These are phyloP conservation scores for Blepharisma japonicum DNA, from an alignment of 73 alveolate species.

Conservation along the genomic window DNA sequence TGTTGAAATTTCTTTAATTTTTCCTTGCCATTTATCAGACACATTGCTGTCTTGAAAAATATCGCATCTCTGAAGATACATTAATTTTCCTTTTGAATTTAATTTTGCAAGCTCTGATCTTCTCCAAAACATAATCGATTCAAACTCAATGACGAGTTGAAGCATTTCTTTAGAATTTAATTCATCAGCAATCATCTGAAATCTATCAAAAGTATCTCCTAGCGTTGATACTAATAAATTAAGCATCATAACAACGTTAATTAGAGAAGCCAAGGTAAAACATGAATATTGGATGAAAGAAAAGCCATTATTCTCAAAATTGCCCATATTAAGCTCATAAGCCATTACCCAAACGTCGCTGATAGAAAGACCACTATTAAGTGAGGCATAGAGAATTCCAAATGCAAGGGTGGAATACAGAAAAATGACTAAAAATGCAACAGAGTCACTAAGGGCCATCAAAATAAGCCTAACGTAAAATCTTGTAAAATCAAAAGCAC, in stretches of 20 bases:
- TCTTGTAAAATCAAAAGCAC: constrained; percentile 19
- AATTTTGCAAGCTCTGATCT: not conserved
- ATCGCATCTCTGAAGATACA: not conserved
- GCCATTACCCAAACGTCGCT: not conserved
- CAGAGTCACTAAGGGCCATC: not conserved
- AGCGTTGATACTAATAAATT: constrained; percentile 4
- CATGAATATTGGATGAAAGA: not conserved
- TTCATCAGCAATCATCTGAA: not conserved
- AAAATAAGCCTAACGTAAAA: not conserved
- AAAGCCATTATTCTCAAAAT: not conserved
- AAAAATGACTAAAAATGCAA: constrained; percentile 27
- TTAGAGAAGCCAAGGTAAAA: constrained; percentile 1
- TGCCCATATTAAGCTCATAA: constrained; percentile 24
- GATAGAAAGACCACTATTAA: not conserved
- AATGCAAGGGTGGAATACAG: constrained; percentile 21
- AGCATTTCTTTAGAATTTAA: constrained; percentile 4
- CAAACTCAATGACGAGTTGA: constrained; percentile 2
- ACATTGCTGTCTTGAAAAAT: not conserved
- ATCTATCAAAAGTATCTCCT: constrained; percentile 33
- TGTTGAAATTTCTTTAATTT: not conserved
- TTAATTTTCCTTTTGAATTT: too few relatives aligned
- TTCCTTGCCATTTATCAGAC: constrained; percentile 24
- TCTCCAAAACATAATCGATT: constrained; percentile 11
- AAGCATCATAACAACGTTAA: not conserved
- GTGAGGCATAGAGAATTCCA: not conserved